A percentile compares a stretch with the other conserved stretches of the same genome.
Evolutionary conservation across 1,139 yeast species (phyloP).

Genomic region (Geotrichum macrosporum): DNA sequence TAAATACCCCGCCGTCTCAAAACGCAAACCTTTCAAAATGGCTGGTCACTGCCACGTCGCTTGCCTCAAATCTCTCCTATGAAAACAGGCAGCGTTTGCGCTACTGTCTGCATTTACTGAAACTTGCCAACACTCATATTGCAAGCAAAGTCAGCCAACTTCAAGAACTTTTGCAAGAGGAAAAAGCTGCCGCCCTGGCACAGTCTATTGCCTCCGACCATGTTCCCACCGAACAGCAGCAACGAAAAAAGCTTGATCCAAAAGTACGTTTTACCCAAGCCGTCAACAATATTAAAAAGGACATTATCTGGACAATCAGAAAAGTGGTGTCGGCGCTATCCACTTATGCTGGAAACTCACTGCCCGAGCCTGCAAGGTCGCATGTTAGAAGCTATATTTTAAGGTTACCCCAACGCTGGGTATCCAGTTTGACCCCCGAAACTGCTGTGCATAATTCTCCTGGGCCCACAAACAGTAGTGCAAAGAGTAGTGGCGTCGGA

Average conservation of each 20-base stretch:
- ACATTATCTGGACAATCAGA: constrained; percentile 81
- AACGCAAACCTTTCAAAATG: constrained; percentile 2
- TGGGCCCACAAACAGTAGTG: not conserved
- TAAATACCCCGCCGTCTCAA: not conserved
- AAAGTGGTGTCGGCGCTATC: constrained; percentile 83
- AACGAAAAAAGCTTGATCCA: constrained; percentile 19
- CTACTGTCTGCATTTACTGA: constrained; percentile 66
- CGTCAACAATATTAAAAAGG: constrained; percentile 57
- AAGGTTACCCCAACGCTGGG: constrained; percentile 67
- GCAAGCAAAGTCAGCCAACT: constrained; percentile 58
- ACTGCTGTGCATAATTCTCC: constrained; percentile 5
- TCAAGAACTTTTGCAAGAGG: constrained; percentile 50
- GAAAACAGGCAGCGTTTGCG: constrained; percentile 69
- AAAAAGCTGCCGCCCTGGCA: constrained; percentile 30
- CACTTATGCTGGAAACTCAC: constrained; percentile 68
- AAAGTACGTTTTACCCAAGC: constrained; percentile 28
- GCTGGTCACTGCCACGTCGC: constrained; percentile 42
- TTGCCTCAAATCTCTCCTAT: constrained; percentile 46
- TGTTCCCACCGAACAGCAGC: constrained; percentile 27
- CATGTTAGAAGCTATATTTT: constrained; percentile 77
- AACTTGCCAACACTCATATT: constrained; percentile 71
- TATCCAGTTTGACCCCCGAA: constrained; percentile 32
- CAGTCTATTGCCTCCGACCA: constrained; percentile 31
- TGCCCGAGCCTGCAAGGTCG: constrained; percentile 79
- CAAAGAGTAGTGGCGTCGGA: not conserved